Percentiles rank a stretch among this genome's conserved stretches.
phyloP scores from a whole-genome alignment of 441 rosid species.

The Mallotus repandus region DNA sequence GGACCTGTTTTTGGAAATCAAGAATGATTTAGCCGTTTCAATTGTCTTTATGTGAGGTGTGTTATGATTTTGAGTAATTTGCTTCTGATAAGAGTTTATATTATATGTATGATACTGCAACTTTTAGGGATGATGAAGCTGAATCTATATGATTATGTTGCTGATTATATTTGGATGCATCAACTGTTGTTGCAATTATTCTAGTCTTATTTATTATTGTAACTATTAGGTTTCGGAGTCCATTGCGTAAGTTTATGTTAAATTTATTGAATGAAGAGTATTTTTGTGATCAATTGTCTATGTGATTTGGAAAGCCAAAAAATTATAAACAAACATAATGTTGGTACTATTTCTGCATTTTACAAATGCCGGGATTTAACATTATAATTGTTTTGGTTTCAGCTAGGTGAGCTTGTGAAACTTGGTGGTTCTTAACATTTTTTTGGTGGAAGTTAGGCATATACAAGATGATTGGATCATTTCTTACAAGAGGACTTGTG shows the following conservation, averaged over 20 bases:
- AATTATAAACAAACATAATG: not conserved
- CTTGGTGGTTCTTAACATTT: constrained; percentile 16
- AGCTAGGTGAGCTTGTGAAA: constrained; percentile 2
- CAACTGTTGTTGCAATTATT: too few species aligned
- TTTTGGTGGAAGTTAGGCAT: constrained; percentile 31
- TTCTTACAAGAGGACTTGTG: constrained; percentile 95
- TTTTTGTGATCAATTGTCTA: not conserved
- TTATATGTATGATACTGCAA: too few species aligned
- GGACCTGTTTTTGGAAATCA: not conserved
- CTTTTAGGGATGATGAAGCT: not conserved
- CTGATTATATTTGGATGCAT: not conserved
- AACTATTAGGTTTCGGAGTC: too few species aligned
- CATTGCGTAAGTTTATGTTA: not conserved
- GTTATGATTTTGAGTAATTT: not conserved
- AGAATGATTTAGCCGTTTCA: not conserved
- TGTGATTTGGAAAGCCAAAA: not conserved
- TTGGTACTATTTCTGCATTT: not conserved
- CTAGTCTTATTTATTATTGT: too few species aligned
- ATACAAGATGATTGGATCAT: constrained; percentile 86
- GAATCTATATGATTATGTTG: not conserved
- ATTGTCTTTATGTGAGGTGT: constrained; percentile 9
- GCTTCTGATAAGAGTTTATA: not conserved
- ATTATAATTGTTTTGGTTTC: constrained; percentile 2
- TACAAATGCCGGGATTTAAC: constrained; percentile 1
- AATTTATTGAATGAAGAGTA: not conserved